phyloP scores from a whole-genome alignment of 1,284 basidiomycete species.

The Heliocybe sulcata region DNA sequence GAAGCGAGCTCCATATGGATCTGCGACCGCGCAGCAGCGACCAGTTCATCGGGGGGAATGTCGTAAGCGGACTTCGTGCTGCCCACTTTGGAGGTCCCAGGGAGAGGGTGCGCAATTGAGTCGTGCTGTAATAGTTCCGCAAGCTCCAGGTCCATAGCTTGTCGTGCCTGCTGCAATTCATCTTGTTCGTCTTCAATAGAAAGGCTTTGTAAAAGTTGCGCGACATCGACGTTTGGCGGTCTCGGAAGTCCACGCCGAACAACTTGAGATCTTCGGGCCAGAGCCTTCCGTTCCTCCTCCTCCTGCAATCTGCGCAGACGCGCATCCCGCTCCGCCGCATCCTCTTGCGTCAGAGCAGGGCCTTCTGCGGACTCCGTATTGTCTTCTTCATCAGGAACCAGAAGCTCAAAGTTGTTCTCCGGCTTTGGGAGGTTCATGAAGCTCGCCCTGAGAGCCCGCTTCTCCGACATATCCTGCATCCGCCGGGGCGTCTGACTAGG shows the following conservation, averaged over 20 bases:
- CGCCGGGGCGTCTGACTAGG: slow-evolving; percentile 69
- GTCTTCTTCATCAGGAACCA: slow-evolving; percentile 80
- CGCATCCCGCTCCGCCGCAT: slow-evolving; percentile 91
- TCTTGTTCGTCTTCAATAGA: slow-evolving; percentile 39
- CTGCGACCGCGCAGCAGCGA: slow-evolving; percentile 66
- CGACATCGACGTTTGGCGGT: slow-evolving; percentile 77
- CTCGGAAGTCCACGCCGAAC: slow-evolving; percentile 85
- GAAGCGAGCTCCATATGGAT: slow-evolving; percentile 80
- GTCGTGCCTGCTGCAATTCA: slow-evolving; percentile 44
- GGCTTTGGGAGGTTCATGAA: slow-evolving; percentile 87
- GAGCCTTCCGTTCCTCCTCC: slow-evolving; percentile 70
- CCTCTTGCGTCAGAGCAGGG: slow-evolving; percentile 58
- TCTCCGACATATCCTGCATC: slow-evolving; percentile 52
- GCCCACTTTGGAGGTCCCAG: slow-evolving; percentile 82
- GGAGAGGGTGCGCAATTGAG: slow-evolving; percentile 81
- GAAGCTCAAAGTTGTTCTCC: slow-evolving; percentile 96
- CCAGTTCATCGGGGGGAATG: slow-evolving; percentile 69
- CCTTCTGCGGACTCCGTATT: slow-evolving; percentile 40
- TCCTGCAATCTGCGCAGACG: slow-evolving; percentile 62
- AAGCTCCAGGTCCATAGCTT: slow-evolving; percentile 76
- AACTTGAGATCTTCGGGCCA: slow-evolving; percentile 76
- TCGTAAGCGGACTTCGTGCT: slow-evolving; percentile 68
- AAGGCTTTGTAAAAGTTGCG: slow-evolving; percentile 54
- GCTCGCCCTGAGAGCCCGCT: slow-evolving; percentile 71
- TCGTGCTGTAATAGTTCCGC: slow-evolving; percentile 83